A percentile compares a stretch with the other conserved stretches of the same genome.
These are phyloP conservation scores for Suillus cothurnatus DNA, from an alignment of 768 basidiomycete genomes.

Conservation along the genomic window DNA sequence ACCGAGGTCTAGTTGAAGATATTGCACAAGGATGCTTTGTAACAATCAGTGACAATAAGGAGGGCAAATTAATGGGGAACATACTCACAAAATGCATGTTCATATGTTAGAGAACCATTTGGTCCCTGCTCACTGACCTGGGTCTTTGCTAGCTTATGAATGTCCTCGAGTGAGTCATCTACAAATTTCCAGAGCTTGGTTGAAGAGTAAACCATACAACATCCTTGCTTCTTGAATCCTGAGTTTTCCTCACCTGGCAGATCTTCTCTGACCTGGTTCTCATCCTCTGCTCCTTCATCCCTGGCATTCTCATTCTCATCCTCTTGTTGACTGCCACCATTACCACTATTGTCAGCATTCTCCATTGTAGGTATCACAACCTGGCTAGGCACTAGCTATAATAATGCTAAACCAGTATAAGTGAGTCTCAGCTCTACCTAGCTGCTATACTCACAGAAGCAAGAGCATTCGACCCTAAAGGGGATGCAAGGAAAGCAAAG, in stretches of 20 bases:
- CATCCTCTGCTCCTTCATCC: too few species aligned
- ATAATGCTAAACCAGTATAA: too few species aligned
- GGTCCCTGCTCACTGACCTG: neutral
- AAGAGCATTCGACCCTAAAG: too few species aligned
- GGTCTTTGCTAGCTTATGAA: neutral
- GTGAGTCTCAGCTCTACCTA: too few species aligned
- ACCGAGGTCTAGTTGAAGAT: neutral
- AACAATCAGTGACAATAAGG: neutral
- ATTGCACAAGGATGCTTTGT: neutral
- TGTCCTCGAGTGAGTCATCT: neutral
- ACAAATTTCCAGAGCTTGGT: neutral
- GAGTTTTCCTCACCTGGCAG: neutral
- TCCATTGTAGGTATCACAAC: too few species aligned
- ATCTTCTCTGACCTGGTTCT: too few species aligned
- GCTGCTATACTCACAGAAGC: too few species aligned
- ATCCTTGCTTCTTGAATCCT: neutral
- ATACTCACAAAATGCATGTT: neutral
- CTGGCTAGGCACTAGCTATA: too few species aligned
- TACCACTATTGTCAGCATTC: too few species aligned
- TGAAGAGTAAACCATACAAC: neutral
- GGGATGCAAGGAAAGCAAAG: too few species aligned
- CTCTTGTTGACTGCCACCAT: too few species aligned
- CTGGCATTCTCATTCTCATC: too few species aligned
- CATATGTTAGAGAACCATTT: neutral
- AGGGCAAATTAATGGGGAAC: neutral